These are phyloP conservation scores for Coemansia sp. DNA, from an alignment of 192 early-diverging fungal genomes.

Conservation along the genomic window DNA sequence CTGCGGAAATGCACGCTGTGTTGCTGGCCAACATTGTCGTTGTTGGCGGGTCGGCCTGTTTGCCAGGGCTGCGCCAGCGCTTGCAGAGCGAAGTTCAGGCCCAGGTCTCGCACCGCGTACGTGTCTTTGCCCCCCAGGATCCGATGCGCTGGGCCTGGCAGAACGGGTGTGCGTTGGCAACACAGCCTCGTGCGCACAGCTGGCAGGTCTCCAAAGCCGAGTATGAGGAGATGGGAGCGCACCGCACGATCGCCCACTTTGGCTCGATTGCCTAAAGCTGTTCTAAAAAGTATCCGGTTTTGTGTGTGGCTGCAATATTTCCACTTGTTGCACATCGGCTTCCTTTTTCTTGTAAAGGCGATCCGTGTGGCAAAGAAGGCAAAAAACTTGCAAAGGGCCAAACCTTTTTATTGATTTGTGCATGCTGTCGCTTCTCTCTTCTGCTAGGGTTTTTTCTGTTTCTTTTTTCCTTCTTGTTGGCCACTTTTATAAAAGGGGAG, in stretches of 20 bases:
- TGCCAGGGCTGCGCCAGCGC: conserved; percentile 87
- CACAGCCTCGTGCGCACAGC: neutral
- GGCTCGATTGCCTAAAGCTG: conserved; percentile 9
- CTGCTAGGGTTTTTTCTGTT: neutral
- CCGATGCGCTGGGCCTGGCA: conserved; percentile 30
- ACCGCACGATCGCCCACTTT: conserved; percentile 29
- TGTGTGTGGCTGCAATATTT: neutral
- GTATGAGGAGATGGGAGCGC: conserved; percentile 40
- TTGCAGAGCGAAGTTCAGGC: conserved; percentile 94
- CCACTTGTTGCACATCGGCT: too few species aligned
- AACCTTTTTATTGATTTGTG: neutral
- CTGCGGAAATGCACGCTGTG: conserved; percentile 82
- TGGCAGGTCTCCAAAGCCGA: conserved; percentile 26
- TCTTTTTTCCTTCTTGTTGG: conserved; percentile 12
- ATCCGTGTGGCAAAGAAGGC: neutral
- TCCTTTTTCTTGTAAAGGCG: neutral
- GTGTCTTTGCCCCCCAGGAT: conserved; percentile 7
- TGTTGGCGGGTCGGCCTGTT: conserved; percentile 90
- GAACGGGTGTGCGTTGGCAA: conserved; percentile 14
- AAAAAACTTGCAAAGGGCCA: too few species aligned
- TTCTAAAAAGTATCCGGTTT: neutral
- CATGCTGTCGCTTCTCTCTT: neutral
- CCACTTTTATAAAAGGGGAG: too few species aligned
- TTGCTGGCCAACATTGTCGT: conserved; percentile 91
- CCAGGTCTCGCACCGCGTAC: conserved; percentile 65